Percentiles rank a stretch among this genome's conserved stretches.
phyloP scores from a whole-genome alignment of 176 grass and related monocot species.

The Oryza brachyantha region DNA sequence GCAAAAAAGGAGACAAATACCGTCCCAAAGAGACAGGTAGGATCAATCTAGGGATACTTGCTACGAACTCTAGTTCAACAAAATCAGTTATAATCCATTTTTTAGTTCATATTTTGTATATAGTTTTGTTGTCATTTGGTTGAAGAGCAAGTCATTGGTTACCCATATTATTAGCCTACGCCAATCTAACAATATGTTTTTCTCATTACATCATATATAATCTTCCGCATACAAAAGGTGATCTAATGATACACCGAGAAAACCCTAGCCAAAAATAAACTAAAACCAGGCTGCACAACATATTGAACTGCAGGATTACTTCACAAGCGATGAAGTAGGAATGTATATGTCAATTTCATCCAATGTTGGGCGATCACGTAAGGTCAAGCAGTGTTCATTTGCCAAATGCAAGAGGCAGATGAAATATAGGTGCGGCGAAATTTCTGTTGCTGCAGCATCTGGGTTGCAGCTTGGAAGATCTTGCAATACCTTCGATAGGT shows the following conservation, averaged over 20 bases:
- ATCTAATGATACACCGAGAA: neutral
- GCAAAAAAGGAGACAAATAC: too few relatives aligned
- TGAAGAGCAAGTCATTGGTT: neutral
- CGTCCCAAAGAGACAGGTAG: too few relatives aligned
- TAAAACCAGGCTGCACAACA: neutral
- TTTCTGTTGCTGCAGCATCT: conserved; percentile 48
- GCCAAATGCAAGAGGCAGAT: conserved; percentile 94
- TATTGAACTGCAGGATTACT: conserved; percentile 17
- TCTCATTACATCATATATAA: neutral
- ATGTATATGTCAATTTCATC: conserved; percentile 89
- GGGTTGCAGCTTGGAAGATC: conserved; percentile 59
- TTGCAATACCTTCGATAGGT: conserved; percentile 54
- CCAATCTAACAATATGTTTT: neutral
- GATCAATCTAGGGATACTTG: too few relatives aligned
- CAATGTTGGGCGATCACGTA: conserved; percentile 54
- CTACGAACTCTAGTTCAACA: too few relatives aligned
- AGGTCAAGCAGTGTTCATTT: conserved; percentile 67
- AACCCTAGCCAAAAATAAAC: neutral
- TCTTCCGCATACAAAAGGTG: conserved; percentile 3
- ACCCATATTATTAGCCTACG: neutral
- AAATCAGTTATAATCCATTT: neutral
- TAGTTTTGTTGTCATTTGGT: neutral
- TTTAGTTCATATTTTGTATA: neutral
- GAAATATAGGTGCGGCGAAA: conserved; percentile 86
- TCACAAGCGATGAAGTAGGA: conserved; percentile 35